Base-by-base conservation (phyloP, 2,329 filamentous ascomycete species). In the Exophiala aquamarina region DNA sequence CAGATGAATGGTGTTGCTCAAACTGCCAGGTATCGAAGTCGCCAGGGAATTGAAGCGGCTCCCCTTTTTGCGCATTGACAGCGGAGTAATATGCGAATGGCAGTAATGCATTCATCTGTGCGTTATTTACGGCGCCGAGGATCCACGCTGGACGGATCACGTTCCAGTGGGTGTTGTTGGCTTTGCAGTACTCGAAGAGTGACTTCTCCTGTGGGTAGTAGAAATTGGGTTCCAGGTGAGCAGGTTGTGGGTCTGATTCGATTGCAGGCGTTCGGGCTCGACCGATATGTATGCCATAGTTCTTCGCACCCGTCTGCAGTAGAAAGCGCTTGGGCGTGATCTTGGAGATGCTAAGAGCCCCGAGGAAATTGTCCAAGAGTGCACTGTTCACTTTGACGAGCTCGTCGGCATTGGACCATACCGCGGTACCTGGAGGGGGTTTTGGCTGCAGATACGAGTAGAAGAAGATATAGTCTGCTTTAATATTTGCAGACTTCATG, bases 121-220 rank as follows among this genome's bases (percentile, higher is more conserved):
- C 55, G 23, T 60, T 60, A 37, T 55, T 55, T 17, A 55, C 48
- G 9, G 54, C 51, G 10, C 75, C 75, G 18, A 75, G 60, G 44
- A 80, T 74, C 57, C 66, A 71, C 0, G 68, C 69, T 0, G 77
- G 76, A 47, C 72, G 70, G 19, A 69, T 69, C 13, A 77, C 62
- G 50, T 72, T 77, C 71, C 71, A 79, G 17, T 52, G 50, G 7
- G 67, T 63, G 9, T 54, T 58, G 14, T 71, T 59, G 18, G 62
- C 54, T 39, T 54, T 50, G 59, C 73, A 75, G 55, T 67, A 79
- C 1, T 63, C 57, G 40, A 59, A 66, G 2, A 80, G 66, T 3
- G 64, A 61, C 50, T 79, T 75, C 63, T 79, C 75, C 62, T 80
- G 76, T 0, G 67, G 61, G 52, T 78, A 79, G 66, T 79, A 80